A percentile compares a stretch with the other conserved stretches of the same genome.
These are phyloP conservation scores for Agaricales sp. DNA, from an alignment of 1,284 basidiomycete genomes.

Conservation along the genomic window DNA sequence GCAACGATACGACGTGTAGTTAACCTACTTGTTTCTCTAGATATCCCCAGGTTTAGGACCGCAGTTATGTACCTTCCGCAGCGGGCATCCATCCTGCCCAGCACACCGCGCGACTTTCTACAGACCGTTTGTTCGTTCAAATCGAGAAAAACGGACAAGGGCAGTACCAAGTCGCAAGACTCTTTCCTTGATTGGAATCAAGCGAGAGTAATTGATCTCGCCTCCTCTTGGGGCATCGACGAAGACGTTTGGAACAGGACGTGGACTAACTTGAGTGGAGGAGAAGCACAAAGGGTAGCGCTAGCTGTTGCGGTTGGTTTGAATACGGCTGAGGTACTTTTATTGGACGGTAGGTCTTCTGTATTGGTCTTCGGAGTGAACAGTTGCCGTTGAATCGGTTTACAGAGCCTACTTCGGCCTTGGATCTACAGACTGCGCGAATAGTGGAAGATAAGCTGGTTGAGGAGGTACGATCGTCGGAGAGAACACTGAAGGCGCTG, in stretches of 20 bases:
- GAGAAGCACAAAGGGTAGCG: slow-evolving; percentile 75
- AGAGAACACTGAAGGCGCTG: slow-evolving; percentile 55
- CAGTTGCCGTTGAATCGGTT: not conserved
- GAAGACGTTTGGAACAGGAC: slow-evolving; percentile 62
- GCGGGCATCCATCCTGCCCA: slow-evolving; percentile 73
- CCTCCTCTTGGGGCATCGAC: slow-evolving; percentile 58
- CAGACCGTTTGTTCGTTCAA: slow-evolving; percentile 42
- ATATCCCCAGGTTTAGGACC: slow-evolving; percentile 68
- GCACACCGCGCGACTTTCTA: slow-evolving; percentile 69
- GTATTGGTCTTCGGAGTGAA: not conserved
- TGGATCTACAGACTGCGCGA: slow-evolving; percentile 60
- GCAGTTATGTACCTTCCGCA: slow-evolving; percentile 79
- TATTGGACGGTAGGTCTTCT: slow-evolving; percentile 64
- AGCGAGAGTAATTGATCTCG: slow-evolving; percentile 31
- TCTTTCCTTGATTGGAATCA: slow-evolving; percentile 16
- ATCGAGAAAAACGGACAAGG: slow-evolving; percentile 30
- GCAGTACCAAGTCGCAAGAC: slow-evolving; percentile 22
- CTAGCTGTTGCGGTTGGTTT: slow-evolving; percentile 66
- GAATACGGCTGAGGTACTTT: slow-evolving; percentile 67
- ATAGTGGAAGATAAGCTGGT: slow-evolving; percentile 57
- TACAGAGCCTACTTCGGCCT: slow-evolving; percentile 78
- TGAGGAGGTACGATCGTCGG: slow-evolving; percentile 35
- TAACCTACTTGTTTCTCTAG: slow-evolving; percentile 33
- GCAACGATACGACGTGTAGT: too few species aligned
- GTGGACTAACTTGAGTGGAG: slow-evolving; percentile 75